These are phyloP conservation scores for Gomphus sp. DNA, from an alignment of 1,284 basidiomycete species.

Conservation along the genomic window DNA sequence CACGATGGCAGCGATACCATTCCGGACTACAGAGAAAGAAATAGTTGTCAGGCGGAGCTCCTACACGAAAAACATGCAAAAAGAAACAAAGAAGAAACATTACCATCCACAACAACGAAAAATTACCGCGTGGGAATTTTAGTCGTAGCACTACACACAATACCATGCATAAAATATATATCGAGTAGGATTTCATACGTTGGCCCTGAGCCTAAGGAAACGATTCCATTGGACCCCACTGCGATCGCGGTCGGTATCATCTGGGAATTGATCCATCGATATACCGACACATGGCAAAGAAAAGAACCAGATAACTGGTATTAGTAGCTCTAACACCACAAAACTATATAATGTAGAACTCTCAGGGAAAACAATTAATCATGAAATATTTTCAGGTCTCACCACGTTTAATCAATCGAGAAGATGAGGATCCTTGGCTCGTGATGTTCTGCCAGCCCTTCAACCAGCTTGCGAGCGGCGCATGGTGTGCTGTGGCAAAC, in stretches of 20 bases:
- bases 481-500: slow-evolving; percentile 48
- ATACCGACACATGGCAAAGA: no score
- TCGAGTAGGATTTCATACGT: slow-evolving; percentile 59
- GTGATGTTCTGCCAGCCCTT: slow-evolving; percentile 61
- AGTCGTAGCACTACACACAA: slow-evolving; percentile 66
- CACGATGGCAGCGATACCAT: slow-evolving; percentile 47
- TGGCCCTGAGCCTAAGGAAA: slow-evolving; percentile 44
- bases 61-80: not conserved
- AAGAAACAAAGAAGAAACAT: slow-evolving; percentile 14
- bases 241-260: slow-evolving; percentile 68
- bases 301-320: no score
- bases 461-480: slow-evolving; percentile 62
- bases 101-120: slow-evolving; percentile 56
- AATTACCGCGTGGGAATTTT: slow-evolving; percentile 53
- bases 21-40: slow-evolving; percentile 39
- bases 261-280: slow-evolving; percentile 35
- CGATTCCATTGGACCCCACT: slow-evolving; percentile 45
- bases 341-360: no score
- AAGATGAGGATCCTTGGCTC: slow-evolving; percentile 32
- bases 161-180: slow-evolving; percentile 52
- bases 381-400: no score
- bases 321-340: no score
- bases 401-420: slow-evolving; percentile 68
- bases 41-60: slow-evolving; percentile 10
- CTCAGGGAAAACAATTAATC: no score